These are phyloP conservation scores for Geranium brycei DNA, from an alignment of 345 rosid genomes.

Conservation along the genomic window DNA sequence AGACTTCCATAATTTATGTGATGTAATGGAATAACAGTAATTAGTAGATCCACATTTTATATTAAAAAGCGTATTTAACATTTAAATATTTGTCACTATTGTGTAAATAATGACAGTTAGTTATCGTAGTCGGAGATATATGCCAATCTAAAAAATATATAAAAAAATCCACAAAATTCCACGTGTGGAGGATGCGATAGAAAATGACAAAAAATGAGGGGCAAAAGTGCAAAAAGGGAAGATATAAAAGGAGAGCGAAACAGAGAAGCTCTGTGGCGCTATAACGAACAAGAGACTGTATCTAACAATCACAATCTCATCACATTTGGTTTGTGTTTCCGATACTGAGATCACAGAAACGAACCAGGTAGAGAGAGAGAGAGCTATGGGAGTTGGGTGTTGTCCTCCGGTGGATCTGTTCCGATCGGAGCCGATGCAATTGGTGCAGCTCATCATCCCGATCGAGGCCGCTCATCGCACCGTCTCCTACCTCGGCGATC, in stretches of 20 bases:
- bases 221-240: background rate
- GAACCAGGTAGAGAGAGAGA: background rate
- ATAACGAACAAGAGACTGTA: background rate
- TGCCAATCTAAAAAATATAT: too few species aligned
- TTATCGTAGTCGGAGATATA: too few species aligned
- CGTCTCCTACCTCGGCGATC: slow-evolving; percentile 83
- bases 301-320: too few species aligned
- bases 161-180: too few species aligned
- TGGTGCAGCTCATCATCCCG: slow-evolving; percentile 82
- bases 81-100: too few species aligned
- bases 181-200: too few species aligned
- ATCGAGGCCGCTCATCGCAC: slow-evolving; percentile 84
- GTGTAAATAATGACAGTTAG: too few species aligned
- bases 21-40: too few species aligned
- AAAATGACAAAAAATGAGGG: background rate
- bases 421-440: slow-evolving; percentile 74
- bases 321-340: too few species aligned
- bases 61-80: too few species aligned
- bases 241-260: background rate
- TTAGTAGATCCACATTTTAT: too few species aligned
- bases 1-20: background rate
- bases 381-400: slow-evolving; percentile 31
- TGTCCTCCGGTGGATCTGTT: slow-evolving; percentile 78
- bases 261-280: background rate
- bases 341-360: background rate